Base-by-base conservation (phyloP, 805 yeast species). In the Pichia membranifaciens region DNA sequence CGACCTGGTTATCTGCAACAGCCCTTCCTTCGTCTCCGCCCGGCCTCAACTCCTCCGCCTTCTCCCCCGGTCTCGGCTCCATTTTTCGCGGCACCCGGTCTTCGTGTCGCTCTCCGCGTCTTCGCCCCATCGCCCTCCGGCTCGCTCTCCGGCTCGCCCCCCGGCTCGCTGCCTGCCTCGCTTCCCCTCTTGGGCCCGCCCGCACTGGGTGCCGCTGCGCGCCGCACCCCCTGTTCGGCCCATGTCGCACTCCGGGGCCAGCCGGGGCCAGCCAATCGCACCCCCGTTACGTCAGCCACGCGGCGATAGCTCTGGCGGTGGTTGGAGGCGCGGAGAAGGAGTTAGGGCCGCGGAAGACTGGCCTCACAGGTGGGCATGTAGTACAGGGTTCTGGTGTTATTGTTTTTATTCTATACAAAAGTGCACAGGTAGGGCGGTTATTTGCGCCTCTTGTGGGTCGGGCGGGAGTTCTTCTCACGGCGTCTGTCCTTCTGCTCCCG, bases 391-490 rank as follows among this genome's bases (percentile, higher is more conserved):
- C 29, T 25, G 7, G 29, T 25, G 7, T 25, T 10, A 10, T 10
- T 25, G 10, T 10, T 25, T 25, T 8, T 25, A 25, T 25, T 25
- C 7, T 25, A 25, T 25, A 25, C 29, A 25, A 7, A 7, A 10
- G 29, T 25, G 22, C 13, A n/a, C 8, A 8, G n/a, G n/a, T n/a
- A 20, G 13, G 8, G 23, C 5, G 5, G 15, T 18, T 21, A 38
- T 15, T 23, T 38, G 23, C 64, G 67, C 48, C 71, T 61, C 57
- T 65, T 75, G 57, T 70, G 74, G 20, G 68, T 55, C 13, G 93
- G 95, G 62, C 97, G 78, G 3, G 85, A 96, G 56, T 88, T 90
- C 79, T 93, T 93, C 4, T 81, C 90, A 59, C 75, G 76, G 53
- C 84, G 75, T 67, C 87, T 75, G 51, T 89, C 95, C 67, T 81